Evolutionary conservation across 352 stramenopile species (phyloP), one percentile per base, ranked within the genome.

Genomic region (Globisporangium acanthophoron): DNA sequence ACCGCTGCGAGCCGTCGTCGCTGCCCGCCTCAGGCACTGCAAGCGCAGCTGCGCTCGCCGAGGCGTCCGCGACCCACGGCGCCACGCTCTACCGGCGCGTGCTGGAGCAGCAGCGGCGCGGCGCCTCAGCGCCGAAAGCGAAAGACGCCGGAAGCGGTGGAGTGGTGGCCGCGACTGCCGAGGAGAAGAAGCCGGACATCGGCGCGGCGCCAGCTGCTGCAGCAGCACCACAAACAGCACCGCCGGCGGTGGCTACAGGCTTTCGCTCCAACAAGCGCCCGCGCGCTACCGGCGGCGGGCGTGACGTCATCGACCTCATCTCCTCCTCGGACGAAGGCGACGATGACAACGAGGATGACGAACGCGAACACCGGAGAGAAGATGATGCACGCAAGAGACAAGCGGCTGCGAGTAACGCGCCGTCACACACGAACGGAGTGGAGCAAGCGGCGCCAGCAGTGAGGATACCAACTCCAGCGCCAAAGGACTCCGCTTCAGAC

Each of bases 221-320:
- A 39, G 15, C 40, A 16, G 20, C 33, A 55, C 0, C 7, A 43
- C 20, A 15, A 44, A 7, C 31, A 48, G 0, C 11, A 35, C 0
- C 24, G 4, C 24, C 47, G 40, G n/a, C 41, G 9, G 20, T 24
- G n/a, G 0, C 41, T 0, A 31, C 15, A 21, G 41, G 8, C 49
- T 20, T 18, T 0, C 37, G 43, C 15, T 3, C 33, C 21, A 59
- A 50, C 16, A 58, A 58, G 35, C 58, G 50, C 1, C 41, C 31
- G 12, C 52, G 31, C 20, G n/a, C 35, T 20, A 27, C 16, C 0
- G 18, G 9, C 21, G 9, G 33, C 33, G 21, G 33, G 2, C 49
- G 37, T 7, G 64, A 63, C n/a, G 47, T 75, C 18, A 75, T 75
- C 29, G 67, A 72, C 56, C 52, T 75, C 48, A 75, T 75, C 24